Evolutionary conservation across 805 yeast species (phyloP).

Genomic region (Maudiozyma pseudohumilis): DNA sequence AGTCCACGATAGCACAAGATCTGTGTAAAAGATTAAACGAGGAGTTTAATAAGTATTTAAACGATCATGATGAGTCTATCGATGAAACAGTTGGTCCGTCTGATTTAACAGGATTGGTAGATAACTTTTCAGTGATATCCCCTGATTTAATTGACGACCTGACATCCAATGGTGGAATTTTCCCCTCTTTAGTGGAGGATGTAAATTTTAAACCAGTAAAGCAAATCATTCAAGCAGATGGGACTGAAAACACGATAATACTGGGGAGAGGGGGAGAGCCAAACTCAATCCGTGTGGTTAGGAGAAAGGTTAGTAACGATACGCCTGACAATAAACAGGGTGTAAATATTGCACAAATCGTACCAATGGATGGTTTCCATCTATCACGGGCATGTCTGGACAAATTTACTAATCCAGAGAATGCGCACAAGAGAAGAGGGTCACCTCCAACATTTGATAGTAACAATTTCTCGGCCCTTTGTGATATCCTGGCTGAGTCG

Average conservation of each 20-base stretch:
- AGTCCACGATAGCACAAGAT: constrained; percentile 51
- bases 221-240: constrained; percentile 5
- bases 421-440: constrained; percentile 62
- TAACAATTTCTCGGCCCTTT: constrained; percentile 25
- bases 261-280: constrained; percentile 26
- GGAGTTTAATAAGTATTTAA: constrained; percentile 12
- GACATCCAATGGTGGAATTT: constrained; percentile 10
- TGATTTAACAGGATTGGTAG: constrained; percentile 7
- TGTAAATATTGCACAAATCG: constrained; percentile 31
- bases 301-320: neutral
- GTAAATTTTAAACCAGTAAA: constrained; percentile 15
- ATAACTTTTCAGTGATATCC: constrained; percentile 3
- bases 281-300: constrained; percentile 17
- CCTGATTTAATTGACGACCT: constrained; percentile 9
- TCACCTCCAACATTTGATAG: constrained; percentile 83
- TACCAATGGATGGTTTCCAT: constrained; percentile 77
- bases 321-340: no score
- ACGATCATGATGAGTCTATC: neutral
- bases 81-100: neutral
- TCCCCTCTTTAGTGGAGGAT: constrained; percentile 18
- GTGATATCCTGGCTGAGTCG: constrained; percentile 15
- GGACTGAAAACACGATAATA: constrained; percentile 9
- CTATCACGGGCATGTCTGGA: constrained; percentile 40
- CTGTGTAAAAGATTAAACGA: constrained; percentile 36
- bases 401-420: constrained; percentile 43